These are phyloP conservation scores for Leucogyrophana mollusca DNA, from an alignment of 768 basidiomycete species.

Conservation along the genomic window DNA sequence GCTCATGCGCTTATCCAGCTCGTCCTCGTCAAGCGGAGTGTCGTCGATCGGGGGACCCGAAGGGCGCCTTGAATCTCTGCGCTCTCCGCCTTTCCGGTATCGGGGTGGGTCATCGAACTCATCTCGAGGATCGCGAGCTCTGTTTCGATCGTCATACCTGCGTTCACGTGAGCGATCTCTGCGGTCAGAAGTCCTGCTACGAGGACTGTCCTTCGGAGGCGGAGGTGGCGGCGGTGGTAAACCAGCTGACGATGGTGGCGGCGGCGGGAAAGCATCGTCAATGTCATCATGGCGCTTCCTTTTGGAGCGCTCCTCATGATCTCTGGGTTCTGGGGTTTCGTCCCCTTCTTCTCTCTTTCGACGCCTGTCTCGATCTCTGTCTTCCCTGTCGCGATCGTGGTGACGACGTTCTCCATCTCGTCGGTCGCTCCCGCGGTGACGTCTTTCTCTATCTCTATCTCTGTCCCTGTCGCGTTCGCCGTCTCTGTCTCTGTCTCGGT, in stretches of 20 bases:
- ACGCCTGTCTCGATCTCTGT: constrained; percentile 54
- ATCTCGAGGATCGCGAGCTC: constrained; percentile 47
- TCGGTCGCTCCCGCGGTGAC: constrained; percentile 47
- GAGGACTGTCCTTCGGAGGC: constrained; percentile 49
- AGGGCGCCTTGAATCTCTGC: constrained; percentile 37
- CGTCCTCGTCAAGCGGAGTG: constrained; percentile 31
- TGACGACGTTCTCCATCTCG: constrained; percentile 56
- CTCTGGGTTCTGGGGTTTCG: constrained; percentile 40
- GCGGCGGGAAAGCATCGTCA: constrained; percentile 41
- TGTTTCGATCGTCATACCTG: constrained; percentile 45
- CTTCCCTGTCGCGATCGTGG: constrained; percentile 47
- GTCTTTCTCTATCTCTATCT: constrained; percentile 45
- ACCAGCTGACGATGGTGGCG: constrained; percentile 49
- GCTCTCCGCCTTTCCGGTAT: constrained; percentile 41
- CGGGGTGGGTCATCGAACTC: constrained; percentile 59
- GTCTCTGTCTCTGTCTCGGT: constrained; percentile 36
- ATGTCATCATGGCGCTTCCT: constrained; percentile 62
- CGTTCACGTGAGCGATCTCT: constrained; percentile 54
- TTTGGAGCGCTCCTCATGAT: constrained; percentile 59
- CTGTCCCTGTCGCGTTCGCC: constrained; percentile 29
- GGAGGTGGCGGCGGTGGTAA: constrained; percentile 37
- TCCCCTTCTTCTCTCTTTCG: constrained; percentile 71
- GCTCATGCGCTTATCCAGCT: constrained; percentile 29
- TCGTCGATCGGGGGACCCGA: constrained; percentile 42
- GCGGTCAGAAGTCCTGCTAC: constrained; percentile 41